phyloP scores from a whole-genome alignment of 2,329 filamentous ascomycete genomes.

The Aspergillus quadricinctus region DNA sequence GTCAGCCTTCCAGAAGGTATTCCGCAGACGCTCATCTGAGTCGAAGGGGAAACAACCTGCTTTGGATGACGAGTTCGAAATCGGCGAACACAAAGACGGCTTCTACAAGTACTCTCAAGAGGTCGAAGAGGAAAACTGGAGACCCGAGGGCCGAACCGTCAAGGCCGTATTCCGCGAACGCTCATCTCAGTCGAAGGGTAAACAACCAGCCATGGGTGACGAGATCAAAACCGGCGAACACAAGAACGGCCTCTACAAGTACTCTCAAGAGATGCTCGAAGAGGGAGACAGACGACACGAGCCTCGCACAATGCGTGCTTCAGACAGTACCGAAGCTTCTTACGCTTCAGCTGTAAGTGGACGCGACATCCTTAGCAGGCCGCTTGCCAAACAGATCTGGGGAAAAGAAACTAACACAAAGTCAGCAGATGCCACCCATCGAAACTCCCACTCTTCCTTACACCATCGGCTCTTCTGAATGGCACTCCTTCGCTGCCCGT shows the following conservation, averaged over 20 bases:
- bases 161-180: constrained; percentile 11
- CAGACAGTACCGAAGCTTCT: constrained; percentile 15
- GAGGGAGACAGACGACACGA: constrained; percentile 3
- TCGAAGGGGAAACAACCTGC: constrained; percentile 1
- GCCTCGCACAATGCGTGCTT: constrained; percentile 5
- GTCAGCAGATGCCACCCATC: constrained; percentile 14
- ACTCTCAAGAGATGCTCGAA: constrained; percentile 9
- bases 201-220: constrained; percentile 2
- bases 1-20: constrained; percentile 12
- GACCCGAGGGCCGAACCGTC: too few species aligned
- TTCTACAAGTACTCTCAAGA: constrained; percentile 22
- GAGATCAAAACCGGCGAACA: constrained; percentile 11
- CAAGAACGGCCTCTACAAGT: constrained; percentile 19
- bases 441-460: constrained; percentile 24
- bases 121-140: too few species aligned
- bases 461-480: constrained; percentile 27
- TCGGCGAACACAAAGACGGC: constrained; percentile 15
- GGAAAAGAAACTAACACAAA: not conserved
- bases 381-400: not conserved
- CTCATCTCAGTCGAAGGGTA: constrained; percentile 1
- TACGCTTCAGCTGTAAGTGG: constrained; percentile 19
- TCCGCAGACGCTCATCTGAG: constrained; percentile 10
- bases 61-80: constrained; percentile 4
- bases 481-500: constrained; percentile 17
- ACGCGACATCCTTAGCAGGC: not conserved